A percentile compares a stretch with the other conserved stretches of the same genome.
Conservation (phyloP, 208 protist genomes). For the Wallacemonas sp. region DNA sequence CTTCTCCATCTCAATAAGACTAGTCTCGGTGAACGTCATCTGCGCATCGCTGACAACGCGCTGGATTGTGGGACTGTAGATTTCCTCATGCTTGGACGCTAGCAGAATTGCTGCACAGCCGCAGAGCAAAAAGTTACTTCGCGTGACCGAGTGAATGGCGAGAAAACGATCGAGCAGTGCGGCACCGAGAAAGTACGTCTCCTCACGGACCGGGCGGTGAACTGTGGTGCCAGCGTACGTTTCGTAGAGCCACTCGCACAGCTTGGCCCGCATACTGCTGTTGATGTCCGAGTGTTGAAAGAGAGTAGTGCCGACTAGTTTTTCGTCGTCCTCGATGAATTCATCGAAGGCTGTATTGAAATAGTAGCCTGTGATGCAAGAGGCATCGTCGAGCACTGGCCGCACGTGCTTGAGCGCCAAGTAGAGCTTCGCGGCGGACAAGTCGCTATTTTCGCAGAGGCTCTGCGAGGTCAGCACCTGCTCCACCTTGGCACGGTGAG, state of each 20-base stretch:
- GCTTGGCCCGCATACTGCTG: conserved; percentile 21
- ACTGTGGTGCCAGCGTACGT: neutral
- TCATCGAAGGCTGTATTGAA: conserved; percentile 56
- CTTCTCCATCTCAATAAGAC: conserved; percentile 54
- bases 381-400: conserved; percentile 22
- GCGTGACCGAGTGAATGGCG: conserved; percentile 37
- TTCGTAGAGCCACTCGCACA: conserved; percentile 48
- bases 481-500: conserved; percentile 30
- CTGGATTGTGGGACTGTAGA: conserved; percentile 88
- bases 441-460: neutral
- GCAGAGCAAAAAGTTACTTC: conserved; percentile 52
- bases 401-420: conserved; percentile 23
- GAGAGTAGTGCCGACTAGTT: neutral
- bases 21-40: conserved; percentile 82
- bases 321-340: conserved; percentile 69
- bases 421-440: conserved; percentile 23
- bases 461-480: conserved; percentile 13
- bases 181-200: conserved; percentile 83
- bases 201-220: conserved; percentile 32
- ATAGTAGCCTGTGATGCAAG: conserved; percentile 39
- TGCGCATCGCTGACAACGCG: conserved; percentile 92
- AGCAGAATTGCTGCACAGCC: conserved; percentile 93
- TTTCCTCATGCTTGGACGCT: conserved; percentile 98
- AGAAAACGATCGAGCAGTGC: conserved; percentile 87
- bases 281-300: conserved; percentile 2